A percentile compares a stretch with the other conserved stretches of the same genome.
These are phyloP conservation scores for Flaveria trinervia DNA, from an alignment of 129 eudicot genomes.

Conservation along the genomic window DNA sequence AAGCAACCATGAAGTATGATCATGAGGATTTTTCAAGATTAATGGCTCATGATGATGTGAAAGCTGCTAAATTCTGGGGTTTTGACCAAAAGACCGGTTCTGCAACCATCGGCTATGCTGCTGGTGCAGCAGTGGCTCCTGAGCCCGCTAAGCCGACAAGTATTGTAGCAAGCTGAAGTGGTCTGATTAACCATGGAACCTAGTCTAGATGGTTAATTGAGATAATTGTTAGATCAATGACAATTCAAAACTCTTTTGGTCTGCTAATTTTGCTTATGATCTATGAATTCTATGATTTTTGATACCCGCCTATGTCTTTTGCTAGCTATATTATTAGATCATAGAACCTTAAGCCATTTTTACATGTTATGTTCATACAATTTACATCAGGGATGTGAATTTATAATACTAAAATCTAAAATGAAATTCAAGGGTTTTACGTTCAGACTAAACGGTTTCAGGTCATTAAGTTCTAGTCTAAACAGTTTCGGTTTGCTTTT, in stretches of 20 bases:
- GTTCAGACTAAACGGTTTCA: background rate
- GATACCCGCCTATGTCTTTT: slow-evolving; percentile 19
- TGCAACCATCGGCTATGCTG: slow-evolving; percentile 29
- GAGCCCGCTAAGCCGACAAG: slow-evolving; percentile 46
- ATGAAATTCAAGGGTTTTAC: background rate
- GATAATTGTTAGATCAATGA: slow-evolving; percentile 17
- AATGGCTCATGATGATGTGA: slow-evolving; percentile 84
- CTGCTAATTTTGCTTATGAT: slow-evolving; percentile 16
- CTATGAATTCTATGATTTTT: slow-evolving; percentile 4
- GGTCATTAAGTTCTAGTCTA: background rate
- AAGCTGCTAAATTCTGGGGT: slow-evolving; percentile 80
- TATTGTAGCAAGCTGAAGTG: slow-evolving; percentile 5
- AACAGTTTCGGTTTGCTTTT: background rate
- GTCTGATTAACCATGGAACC: background rate
- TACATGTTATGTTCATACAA: too few species aligned
- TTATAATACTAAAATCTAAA: too few species aligned
- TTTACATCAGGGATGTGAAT: too few species aligned
- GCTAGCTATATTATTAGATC: slow-evolving; percentile 8
- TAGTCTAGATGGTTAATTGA: slow-evolving; percentile 21
- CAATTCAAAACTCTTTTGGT: slow-evolving; percentile 10
- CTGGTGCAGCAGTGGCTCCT: slow-evolving; percentile 61
- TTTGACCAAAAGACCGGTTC: slow-evolving; percentile 45
- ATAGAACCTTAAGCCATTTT: slow-evolving; percentile 4
- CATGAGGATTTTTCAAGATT: slow-evolving; percentile 88
- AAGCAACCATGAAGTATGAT: slow-evolving; percentile 71